A percentile compares a stretch with the other conserved stretches of the same genome.
Conservation (phyloP, 1,284 basidiomycete genomes). For the Trichosporon ovoides region DNA sequence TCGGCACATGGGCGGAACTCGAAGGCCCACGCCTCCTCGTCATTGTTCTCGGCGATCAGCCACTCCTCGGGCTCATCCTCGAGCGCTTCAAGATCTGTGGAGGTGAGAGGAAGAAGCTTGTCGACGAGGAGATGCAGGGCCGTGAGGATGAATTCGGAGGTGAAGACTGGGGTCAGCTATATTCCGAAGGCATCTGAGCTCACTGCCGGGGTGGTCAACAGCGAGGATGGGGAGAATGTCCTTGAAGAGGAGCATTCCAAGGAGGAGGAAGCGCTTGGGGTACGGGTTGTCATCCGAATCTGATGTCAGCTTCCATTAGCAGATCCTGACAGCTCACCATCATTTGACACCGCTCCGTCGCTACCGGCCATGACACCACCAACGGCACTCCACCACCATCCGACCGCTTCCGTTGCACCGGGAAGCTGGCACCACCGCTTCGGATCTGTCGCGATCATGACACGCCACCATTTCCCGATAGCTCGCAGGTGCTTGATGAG, state of each 20-base stretch:
- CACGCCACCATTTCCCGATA: constrained; percentile 47
- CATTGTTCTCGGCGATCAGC: constrained; percentile 70
- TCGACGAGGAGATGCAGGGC: constrained; percentile 72
- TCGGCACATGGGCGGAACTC: constrained; percentile 81
- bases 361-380: constrained; percentile 42
- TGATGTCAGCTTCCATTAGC: constrained; percentile 8
- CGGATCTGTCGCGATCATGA: constrained; percentile 44
- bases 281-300: constrained; percentile 38
- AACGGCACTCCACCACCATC: constrained; percentile 50
- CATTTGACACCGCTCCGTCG: constrained; percentile 42
- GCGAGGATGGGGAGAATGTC: constrained; percentile 54
- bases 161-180: constrained; percentile 57
- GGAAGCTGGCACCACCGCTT: constrained; percentile 44
- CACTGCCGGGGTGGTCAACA: constrained; percentile 41
- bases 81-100: constrained; percentile 70
- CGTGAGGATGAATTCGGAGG: constrained; percentile 67
- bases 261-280: constrained; percentile 62
- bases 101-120: constrained; percentile 73
- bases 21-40: constrained; percentile 83
- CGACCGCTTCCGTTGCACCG: constrained; percentile 40
- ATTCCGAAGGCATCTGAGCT: no score
- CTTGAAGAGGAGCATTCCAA: constrained; percentile 82
- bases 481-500: constrained; percentile 44
- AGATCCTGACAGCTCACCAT: constrained; percentile 31
- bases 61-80: constrained; percentile 82